Evolutionary conservation across 768 basidiomycete species (phyloP).

Genomic region (Russula sp.): DNA sequence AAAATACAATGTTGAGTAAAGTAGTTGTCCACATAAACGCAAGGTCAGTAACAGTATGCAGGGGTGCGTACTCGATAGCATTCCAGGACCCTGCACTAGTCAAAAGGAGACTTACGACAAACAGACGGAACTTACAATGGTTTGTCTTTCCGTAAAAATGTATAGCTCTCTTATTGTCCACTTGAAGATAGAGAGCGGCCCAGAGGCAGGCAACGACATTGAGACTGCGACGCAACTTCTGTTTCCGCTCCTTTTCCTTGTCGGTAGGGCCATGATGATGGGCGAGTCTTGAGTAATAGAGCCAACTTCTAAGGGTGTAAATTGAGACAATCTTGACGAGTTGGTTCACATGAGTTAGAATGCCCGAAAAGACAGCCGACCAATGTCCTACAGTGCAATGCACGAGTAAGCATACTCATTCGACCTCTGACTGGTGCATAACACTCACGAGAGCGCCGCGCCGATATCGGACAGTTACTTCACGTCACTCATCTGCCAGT

Average conservation of each 20-base stretch:
- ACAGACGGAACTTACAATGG: slow-evolving; percentile 32
- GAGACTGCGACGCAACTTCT: neutral
- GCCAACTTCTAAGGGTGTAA: slow-evolving; percentile 31
- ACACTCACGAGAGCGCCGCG: slow-evolving; percentile 6
- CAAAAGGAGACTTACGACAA: neutral
- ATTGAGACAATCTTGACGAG: slow-evolving; percentile 33
- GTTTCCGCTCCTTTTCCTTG: neutral
- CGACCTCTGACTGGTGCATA: neutral
- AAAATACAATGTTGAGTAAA: slow-evolving; percentile 34
- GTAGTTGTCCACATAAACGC: slow-evolving; percentile 45
- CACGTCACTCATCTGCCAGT: neutral
- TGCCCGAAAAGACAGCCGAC: neutral
- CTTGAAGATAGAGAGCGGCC: slow-evolving; percentile 36
- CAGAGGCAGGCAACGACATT: slow-evolving; percentile 31
- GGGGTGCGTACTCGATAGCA: slow-evolving; percentile 28
- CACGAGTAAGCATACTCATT: neutral
- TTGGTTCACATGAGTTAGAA: neutral
- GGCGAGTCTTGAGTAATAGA: slow-evolving; percentile 29
- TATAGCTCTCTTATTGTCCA: slow-evolving; percentile 33
- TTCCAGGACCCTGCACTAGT: slow-evolving; percentile 48
- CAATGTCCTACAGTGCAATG: neutral
- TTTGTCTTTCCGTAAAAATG: slow-evolving; percentile 39
- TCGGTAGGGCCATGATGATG: neutral
- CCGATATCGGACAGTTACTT: slow-evolving; percentile 12
- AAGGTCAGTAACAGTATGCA: slow-evolving; percentile 44